Evolutionary conservation across 345 rosid genomes (phyloP), one percentile per base, ranked within the genome.

Genomic region (Pseudoturritis turrita): DNA sequence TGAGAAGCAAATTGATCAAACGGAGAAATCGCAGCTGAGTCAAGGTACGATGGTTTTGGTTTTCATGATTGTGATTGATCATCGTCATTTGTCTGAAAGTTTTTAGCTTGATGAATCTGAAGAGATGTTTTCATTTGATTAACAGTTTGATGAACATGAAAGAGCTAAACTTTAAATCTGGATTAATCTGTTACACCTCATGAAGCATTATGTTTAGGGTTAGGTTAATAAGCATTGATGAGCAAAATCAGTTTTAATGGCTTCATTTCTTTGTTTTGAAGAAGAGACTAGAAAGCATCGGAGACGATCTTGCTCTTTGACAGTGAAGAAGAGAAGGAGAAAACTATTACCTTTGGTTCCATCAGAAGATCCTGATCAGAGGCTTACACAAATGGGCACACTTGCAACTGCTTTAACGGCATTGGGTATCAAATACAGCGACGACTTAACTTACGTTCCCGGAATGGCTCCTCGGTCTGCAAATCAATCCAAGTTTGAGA

Each of bases 391-490:
- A 74, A 82, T 92, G 98, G 83, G 91, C 17, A 77, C 95, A 31
- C 96, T 92, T 75, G 98, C 98, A 41, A 53, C 84, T 78, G 97
- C 98, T 33, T 87, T 92, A 78, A 89, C 84, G 2, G 81, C 91
- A 69, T 72, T 86, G 72, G 72, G 83, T 15, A 86, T 88, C 75
- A 83, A 90, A 70, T 92, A 87, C 68, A 79, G 87, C 57, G 93
- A 87, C 77, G 83, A 80, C 37, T 82, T 92, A 41, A 82, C 74
- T 64, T 92, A 92, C 79, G 45, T 61, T 10, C 80, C 85, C 0
- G 85, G 86, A 56, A 83, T 87, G 89, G 93, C 91, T 78, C 89
- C 89, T 78, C 80, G 85, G 69, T 84, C 86, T 72, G 89, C 91
- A 23, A 92, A 92, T 79, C 90, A 80, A 65, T 85, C 98, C 65